Percentiles rank a stretch among this genome's conserved stretches.
phyloP scores from a whole-genome alignment of 148 eudicot species.

The Persicaria maculosa region DNA sequence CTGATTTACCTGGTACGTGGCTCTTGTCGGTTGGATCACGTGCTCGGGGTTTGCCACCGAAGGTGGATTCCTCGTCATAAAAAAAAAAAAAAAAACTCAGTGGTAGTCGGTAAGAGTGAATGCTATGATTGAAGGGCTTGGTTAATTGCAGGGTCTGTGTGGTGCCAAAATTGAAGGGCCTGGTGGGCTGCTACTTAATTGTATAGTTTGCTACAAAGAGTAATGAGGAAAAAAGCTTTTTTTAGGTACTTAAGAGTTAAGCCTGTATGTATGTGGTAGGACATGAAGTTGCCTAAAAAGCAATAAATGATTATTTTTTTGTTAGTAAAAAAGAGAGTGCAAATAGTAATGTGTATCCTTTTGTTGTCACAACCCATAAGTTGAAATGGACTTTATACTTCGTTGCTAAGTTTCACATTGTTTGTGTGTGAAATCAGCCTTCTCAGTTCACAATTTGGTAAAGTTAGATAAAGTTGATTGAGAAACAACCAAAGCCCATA shows the following conservation, averaged over 20 bases:
- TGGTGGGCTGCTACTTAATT: background rate
- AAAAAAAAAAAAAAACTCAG: too few relatives aligned
- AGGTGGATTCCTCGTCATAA: too few relatives aligned
- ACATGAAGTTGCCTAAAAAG: background rate
- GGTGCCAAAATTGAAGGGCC: background rate
- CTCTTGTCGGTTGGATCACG: too few relatives aligned
- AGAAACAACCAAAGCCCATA: too few relatives aligned
- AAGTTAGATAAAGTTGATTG: too few relatives aligned
- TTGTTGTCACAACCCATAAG: background rate
- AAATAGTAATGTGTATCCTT: background rate
- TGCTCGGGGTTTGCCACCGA: too few relatives aligned
- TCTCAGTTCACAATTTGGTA: background rate
- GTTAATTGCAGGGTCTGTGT: background rate
- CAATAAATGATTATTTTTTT: background rate
- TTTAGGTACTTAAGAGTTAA: conserved; percentile 3
- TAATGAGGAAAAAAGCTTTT: background rate
- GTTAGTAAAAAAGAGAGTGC: too few relatives aligned
- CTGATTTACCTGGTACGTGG: too few relatives aligned
- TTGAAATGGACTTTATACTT: conserved; percentile 9
- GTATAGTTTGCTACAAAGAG: conserved; percentile 10
- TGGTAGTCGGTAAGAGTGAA: background rate
- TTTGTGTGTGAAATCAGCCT: background rate
- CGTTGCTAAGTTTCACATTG: conserved; percentile 2
- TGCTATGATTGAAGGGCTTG: background rate
- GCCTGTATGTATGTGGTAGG: conserved; percentile 7